Evolutionary conservation across 805 yeast species (phyloP).

Genomic region (Saccharomyces kudriavzevii): DNA sequence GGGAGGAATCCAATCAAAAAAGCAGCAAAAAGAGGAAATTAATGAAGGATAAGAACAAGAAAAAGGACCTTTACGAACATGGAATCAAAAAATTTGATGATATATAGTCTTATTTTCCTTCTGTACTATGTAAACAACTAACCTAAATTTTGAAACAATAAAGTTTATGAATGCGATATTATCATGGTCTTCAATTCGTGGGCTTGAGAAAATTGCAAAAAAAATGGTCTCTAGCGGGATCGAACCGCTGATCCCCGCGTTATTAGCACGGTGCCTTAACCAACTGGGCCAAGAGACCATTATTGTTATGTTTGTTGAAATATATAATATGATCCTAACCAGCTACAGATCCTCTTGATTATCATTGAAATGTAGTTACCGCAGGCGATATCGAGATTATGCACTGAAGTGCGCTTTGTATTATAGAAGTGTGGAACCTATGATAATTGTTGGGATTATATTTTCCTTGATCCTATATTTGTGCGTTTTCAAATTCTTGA

Average conservation of each 20-base stretch:
- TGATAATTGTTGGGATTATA: no score
- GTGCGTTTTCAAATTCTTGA: no score
- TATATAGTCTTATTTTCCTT: slow-evolving; percentile 26
- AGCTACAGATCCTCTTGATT: neutral
- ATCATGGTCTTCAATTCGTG: no score
- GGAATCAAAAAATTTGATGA: slow-evolving; percentile 62
- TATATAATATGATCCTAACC: no score
- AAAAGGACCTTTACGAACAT: slow-evolving; percentile 36
- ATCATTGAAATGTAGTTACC: no score
- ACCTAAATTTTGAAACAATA: neutral
- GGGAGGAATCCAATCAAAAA: slow-evolving; percentile 3
- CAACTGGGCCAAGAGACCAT: slow-evolving; percentile 31
- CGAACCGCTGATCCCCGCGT: slow-evolving; percentile 33
- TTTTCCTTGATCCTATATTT: no score
- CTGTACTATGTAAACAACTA: neutral
- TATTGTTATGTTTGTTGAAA: neutral
- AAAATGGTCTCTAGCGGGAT: slow-evolving; percentile 30
- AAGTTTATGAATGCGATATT: no score
- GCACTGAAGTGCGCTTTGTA: no score
- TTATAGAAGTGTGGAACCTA: no score
- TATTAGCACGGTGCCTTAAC: slow-evolving; percentile 32
- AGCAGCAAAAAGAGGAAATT: slow-evolving; percentile 4
- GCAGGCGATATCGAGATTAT: neutral
- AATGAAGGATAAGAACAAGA: slow-evolving; percentile 18
- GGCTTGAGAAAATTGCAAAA: slow-evolving; percentile 2